Evolutionary conservation across 2,329 filamentous ascomycete species (phyloP), one percentile per base, ranked within the genome.

Genomic region (Nemania sp.): DNA sequence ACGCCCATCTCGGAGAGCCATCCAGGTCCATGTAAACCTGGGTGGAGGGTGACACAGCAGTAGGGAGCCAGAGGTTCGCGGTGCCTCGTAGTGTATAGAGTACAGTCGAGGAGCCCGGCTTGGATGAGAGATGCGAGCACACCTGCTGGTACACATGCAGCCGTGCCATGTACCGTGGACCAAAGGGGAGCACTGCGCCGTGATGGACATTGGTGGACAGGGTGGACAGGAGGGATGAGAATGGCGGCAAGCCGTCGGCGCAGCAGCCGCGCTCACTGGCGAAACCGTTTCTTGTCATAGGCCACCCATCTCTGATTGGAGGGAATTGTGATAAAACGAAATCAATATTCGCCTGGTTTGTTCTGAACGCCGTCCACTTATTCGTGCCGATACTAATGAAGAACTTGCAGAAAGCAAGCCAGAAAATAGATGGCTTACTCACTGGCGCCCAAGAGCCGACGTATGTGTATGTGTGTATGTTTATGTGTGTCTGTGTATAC

Each of bases 361-460:
- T 45, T 62, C 27, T n/a, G 56, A 63, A 67, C 49, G 69, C 58
- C 70, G 68, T 68, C 68, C 72, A 73, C 71, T 69, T 64, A 66
- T 73, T 72, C 57, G 68, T 75, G 72, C 71, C 72, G 73, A 72
- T 68, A 72, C 73, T 75, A 74, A 72, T 72, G 70, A 73, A 74
- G 67, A 60, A 64, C 66, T 63, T 69, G 68, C 67, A 72, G 72
- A 69, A 66, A 45, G 41, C 47, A 51, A 29, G 22, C 49, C 22
- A 52, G 38, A 41, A 15, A n/a, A n/a, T n/a, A 18, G 2, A 15
- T 41, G 38, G 38, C 38, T 41, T 41, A 41, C 38, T 41, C 38
- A 15, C 38, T 41, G 11, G 38, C 13, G 73, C 71, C 72, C 71
- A 69, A 73, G 68, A 60, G 68, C 70, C 63, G 64, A 55, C 47